Conservation (phyloP, 2,329 filamentous ascomycete species). For the Aspergillus alliaceus region DNA sequence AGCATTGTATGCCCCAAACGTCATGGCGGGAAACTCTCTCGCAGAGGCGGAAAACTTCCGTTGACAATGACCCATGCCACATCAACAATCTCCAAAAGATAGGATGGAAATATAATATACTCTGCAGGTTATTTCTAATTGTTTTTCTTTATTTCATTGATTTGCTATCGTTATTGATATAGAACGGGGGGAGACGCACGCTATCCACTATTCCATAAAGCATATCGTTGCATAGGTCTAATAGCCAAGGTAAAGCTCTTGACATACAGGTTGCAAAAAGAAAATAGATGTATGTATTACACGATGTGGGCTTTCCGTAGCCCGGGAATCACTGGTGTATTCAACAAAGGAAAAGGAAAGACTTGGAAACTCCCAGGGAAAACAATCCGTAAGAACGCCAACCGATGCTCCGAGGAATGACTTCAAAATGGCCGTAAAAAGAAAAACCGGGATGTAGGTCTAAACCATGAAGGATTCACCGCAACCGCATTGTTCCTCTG, state of each 20-base stretch:
- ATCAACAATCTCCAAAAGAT: background rate
- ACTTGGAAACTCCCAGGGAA: conserved; percentile 3
- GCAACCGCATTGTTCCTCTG: conserved; percentile 94
- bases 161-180: background rate
- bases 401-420: conserved; percentile 35
- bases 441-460: conserved; percentile 13
- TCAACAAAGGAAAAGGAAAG: conserved; percentile 9
- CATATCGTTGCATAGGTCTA: background rate
- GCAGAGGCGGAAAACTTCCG: conserved; percentile 4
- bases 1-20: no score
- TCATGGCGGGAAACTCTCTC: conserved; percentile 10
- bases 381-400: conserved; percentile 31
- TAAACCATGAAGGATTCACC: conserved; percentile 92
- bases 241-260: background rate
- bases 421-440: conserved; percentile 17
- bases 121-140: background rate
- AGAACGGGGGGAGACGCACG: background rate
- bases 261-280: conserved; percentile 8
- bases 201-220: background rate
- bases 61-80: background rate
- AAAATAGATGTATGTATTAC: conserved; percentile 9
- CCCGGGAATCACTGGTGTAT: conserved; percentile 21
- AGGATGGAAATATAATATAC: background rate
- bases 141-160: background rate
- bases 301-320: conserved; percentile 7